Conservation (phyloP, 345 rosid genomes). For the Arabis alpina region DNA sequence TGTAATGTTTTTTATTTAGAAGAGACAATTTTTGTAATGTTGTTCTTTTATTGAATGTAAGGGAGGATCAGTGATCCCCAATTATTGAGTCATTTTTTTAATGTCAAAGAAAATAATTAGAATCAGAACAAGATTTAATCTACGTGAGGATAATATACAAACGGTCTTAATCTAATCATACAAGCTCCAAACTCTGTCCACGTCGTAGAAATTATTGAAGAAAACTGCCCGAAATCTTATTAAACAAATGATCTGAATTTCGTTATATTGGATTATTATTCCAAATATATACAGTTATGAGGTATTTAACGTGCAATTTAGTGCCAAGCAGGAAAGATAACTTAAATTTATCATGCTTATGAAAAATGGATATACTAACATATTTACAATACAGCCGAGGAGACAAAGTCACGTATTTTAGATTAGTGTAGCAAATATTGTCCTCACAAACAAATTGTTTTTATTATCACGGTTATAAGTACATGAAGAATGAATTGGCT, state of each 20-base stretch:
- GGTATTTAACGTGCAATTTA: conserved; percentile 32
- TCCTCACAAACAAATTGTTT: conserved; percentile 23
- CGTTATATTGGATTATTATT: conserved; percentile 6
- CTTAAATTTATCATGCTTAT: too few relatives aligned
- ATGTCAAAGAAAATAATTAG: conserved; percentile 1
- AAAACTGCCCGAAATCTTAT: conserved; percentile 4
- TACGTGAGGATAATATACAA: conserved; percentile 31
- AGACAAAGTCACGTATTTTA: conserved; percentile 16
- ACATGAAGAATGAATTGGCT: neutral
- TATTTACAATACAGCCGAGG: conserved; percentile 1
- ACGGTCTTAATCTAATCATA: conserved; percentile 28
- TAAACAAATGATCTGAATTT: neutral
- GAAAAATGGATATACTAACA: conserved; percentile 21
- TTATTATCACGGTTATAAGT: conserved; percentile 5
- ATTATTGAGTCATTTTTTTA: conserved; percentile 14
- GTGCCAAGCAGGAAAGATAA: conserved; percentile 4
- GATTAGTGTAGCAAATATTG: neutral
- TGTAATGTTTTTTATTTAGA: too few relatives aligned
- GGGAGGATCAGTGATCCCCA: neutral
- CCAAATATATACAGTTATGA: conserved; percentile 9
- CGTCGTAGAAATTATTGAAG: conserved; percentile 20
- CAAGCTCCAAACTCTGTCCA: conserved; percentile 28
- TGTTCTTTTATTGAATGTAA: neutral
- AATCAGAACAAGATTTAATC: conserved; percentile 28
- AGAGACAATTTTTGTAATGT: neutral